These are phyloP conservation scores for Xylariaceae sp. DNA, from an alignment of 2,329 filamentous ascomycete genomes.

Conservation along the genomic window DNA sequence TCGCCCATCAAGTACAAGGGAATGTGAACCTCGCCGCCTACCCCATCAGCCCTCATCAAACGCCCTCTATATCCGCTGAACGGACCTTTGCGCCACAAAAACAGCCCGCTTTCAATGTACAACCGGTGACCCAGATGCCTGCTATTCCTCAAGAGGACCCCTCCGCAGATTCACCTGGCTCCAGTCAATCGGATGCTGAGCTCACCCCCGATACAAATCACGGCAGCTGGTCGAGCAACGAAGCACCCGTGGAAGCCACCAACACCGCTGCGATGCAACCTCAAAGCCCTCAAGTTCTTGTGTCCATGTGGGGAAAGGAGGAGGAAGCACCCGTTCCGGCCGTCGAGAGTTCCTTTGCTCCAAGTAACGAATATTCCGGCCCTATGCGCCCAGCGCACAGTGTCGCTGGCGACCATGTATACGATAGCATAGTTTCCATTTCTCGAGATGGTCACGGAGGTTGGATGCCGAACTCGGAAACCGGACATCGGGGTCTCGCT, in stretches of 20 bases:
- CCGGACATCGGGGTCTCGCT: slow-evolving; percentile 45
- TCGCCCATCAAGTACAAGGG: slow-evolving; percentile 7
- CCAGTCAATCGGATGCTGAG: slow-evolving; percentile 34
- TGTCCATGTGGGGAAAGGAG: slow-evolving; percentile 52
- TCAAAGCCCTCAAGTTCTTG: slow-evolving; percentile 52
- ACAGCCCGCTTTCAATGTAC: slow-evolving; percentile 2
- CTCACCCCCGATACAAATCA: slow-evolving; percentile 48
- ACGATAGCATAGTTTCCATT: slow-evolving; percentile 20
- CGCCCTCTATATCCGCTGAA: slow-evolving; percentile 44
- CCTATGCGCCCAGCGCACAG: slow-evolving; percentile 33
- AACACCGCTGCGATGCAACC: slow-evolving; percentile 39
- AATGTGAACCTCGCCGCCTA: slow-evolving; percentile 23
- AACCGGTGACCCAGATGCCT: slow-evolving; percentile 39
- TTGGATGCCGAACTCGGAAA: slow-evolving; percentile 38
- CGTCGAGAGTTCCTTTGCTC: slow-evolving; percentile 37
- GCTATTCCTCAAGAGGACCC: slow-evolving; percentile 39
- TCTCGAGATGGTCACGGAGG: slow-evolving; percentile 39
- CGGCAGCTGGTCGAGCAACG: slow-evolving; percentile 49
- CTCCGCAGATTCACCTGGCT: slow-evolving; percentile 28
- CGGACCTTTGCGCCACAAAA: slow-evolving; percentile 32
- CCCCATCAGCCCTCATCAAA: slow-evolving; percentile 51
- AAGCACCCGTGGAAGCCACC: slow-evolving; percentile 40
- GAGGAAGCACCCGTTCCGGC: slow-evolving; percentile 33
- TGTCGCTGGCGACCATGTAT: slow-evolving; percentile 37
- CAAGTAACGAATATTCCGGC: slow-evolving; percentile 27